A percentile compares a stretch with the other conserved stretches of the same genome.
phyloP scores from a whole-genome alignment of 2,329 filamentous ascomycete species.

The Phialocephala subalpina region DNA sequence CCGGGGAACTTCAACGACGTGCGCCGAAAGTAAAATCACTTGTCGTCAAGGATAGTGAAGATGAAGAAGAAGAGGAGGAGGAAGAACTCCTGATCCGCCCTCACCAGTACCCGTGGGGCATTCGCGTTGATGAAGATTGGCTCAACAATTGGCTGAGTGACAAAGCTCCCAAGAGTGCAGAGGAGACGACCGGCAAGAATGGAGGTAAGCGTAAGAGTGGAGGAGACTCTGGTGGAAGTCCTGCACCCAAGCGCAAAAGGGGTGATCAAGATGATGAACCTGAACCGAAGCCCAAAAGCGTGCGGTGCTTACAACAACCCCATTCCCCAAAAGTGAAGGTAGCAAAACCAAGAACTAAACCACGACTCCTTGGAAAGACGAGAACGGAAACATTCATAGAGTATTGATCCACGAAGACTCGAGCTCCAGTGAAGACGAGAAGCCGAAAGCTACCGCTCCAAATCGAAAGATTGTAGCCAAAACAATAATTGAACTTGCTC shows the following conservation, averaged over 20 bases:
- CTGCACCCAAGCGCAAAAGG: neutral
- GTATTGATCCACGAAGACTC: too few relatives aligned
- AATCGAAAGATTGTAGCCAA: too few relatives aligned
- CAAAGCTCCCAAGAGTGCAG: neutral
- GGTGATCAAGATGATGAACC: neutral
- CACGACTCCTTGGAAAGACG: too few relatives aligned
- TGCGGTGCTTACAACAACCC: neutral
- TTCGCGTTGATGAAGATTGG: neutral
- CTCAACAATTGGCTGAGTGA: neutral
- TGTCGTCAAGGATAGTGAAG: neutral
- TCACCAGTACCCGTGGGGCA: neutral
- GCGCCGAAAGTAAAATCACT: neutral
- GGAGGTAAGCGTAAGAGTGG: neutral
- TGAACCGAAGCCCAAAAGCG: neutral
- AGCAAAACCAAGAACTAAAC: too few relatives aligned
- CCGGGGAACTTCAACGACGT: slow-evolving; percentile 41
- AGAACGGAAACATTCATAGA: too few relatives aligned
- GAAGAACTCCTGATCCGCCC: neutral
- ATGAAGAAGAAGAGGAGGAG: neutral
- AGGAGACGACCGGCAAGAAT: neutral
- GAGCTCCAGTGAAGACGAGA: too few relatives aligned
- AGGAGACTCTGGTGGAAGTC: neutral
- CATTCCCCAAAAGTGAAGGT: too few relatives aligned
- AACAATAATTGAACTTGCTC: too few relatives aligned
- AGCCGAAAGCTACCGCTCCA: too few relatives aligned